phyloP scores from a whole-genome alignment of 1,139 yeast genomes.

The Suhomyces wounanorum region DNA sequence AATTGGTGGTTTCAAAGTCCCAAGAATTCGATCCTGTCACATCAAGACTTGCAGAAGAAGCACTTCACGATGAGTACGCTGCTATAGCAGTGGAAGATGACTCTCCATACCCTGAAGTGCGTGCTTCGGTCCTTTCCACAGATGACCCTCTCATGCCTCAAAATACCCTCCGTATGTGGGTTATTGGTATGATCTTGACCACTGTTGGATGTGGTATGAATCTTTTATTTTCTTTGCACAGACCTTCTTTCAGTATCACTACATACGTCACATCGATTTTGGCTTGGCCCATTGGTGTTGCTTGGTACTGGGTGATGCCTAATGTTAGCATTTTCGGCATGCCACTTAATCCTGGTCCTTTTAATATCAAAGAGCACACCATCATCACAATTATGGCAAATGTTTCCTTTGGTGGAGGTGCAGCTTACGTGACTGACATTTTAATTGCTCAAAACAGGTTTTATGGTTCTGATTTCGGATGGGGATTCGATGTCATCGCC shows the following conservation, averaged over 20 bases:
- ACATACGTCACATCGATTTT: slow-evolving; percentile 59
- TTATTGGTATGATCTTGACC: slow-evolving; percentile 50
- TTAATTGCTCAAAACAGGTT: slow-evolving; percentile 56
- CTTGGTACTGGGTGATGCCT: slow-evolving; percentile 53
- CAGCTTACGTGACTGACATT: slow-evolving; percentile 64
- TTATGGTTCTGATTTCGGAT: slow-evolving; percentile 49
- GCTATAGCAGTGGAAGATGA: slow-evolving; percentile 50
- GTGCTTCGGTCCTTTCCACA: slow-evolving; percentile 66
- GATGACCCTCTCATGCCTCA: slow-evolving; percentile 60
- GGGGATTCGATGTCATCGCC: slow-evolving; percentile 54
- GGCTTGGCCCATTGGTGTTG: slow-evolving; percentile 63
- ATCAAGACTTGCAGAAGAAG: slow-evolving; percentile 21
- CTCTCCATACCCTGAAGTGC: slow-evolving; percentile 68
- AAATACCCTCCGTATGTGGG: slow-evolving; percentile 66
- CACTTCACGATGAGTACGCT: slow-evolving; percentile 45
- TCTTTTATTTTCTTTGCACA: slow-evolving; percentile 59
- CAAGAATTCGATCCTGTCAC: slow-evolving; percentile 42
- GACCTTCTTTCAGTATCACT: slow-evolving; percentile 57
- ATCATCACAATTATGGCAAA: slow-evolving; percentile 63
- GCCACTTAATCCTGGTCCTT: slow-evolving; percentile 61
- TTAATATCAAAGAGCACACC: slow-evolving; percentile 66
- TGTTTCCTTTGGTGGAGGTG: slow-evolving; percentile 59
- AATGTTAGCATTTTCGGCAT: slow-evolving; percentile 43
- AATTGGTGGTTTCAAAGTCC: slow-evolving; percentile 31
- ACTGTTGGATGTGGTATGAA: slow-evolving; percentile 64